A percentile compares a stretch with the other conserved stretches of the same genome.
Evolutionary conservation across 805 yeast species (phyloP).

Genomic region (Monosporozyma aquatica): DNA sequence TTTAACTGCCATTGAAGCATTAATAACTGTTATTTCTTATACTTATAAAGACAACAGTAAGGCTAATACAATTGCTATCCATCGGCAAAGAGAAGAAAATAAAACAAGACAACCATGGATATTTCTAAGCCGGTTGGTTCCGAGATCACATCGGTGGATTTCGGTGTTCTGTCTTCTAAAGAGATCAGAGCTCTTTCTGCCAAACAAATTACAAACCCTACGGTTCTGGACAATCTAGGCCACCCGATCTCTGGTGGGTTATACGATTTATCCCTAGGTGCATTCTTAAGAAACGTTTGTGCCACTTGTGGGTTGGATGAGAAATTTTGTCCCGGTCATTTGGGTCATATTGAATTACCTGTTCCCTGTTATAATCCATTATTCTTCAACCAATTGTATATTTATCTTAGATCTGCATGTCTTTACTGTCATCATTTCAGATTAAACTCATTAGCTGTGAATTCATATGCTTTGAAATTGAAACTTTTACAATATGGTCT

Average conservation of each 20-base stretch:
- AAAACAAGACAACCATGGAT: conserved; percentile 51
- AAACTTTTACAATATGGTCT: conserved; percentile 81
- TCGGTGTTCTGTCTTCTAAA: conserved; percentile 69
- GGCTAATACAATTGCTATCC: too few species aligned
- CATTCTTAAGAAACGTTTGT: conserved; percentile 80
- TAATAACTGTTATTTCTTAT: too few species aligned
- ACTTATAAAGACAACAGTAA: too few species aligned
- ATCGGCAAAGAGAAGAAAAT: not conserved
- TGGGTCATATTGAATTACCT: conserved; percentile 95
- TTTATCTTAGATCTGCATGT: conserved; percentile 76
- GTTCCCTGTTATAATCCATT: conserved; percentile 92
- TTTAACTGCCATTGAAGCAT: too few species aligned
- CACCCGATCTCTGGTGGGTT: conserved; percentile 93
- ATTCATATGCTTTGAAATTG: conserved; percentile 69
- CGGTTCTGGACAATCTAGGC: conserved; percentile 91
- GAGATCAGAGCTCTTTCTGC: conserved; percentile 86
- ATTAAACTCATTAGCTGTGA: conserved; percentile 58
- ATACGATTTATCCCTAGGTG: conserved; percentile 92
- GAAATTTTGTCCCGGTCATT: conserved; percentile 93
- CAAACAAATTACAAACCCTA: conserved; percentile 90
- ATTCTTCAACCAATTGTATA: conserved; percentile 85
- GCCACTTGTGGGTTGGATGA: conserved; percentile 95
- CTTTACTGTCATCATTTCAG: conserved; percentile 84
- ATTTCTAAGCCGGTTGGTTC: conserved; percentile 95
- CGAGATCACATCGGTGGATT: conserved; percentile 85